phyloP scores from a whole-genome alignment of 108 stramenopile species.

The Cyclostephanos tholiformis region DNA sequence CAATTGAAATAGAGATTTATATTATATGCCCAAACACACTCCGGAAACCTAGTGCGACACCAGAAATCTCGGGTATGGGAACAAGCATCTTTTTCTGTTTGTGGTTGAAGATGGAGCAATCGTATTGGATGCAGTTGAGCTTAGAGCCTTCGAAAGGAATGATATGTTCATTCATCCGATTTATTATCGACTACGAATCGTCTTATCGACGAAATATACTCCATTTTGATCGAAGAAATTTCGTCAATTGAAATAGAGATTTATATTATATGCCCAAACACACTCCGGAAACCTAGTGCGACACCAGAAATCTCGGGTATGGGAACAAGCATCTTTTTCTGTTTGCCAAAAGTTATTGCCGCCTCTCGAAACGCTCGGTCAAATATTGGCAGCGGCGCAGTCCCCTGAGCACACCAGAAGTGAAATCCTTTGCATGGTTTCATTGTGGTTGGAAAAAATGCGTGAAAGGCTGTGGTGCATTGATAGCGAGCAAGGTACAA shows the following conservation, averaged over 20 bases:
- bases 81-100: conserved; percentile 39
- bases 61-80: conserved; percentile 69
- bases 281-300: conserved; percentile 79
- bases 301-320: conserved; percentile 77
- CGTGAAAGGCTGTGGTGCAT: conserved; percentile 77
- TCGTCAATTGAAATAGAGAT: background rate
- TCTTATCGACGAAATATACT: background rate
- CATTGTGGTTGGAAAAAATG: conserved; percentile 48
- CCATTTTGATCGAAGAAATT: background rate
- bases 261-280: conserved; percentile 84
- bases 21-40: conserved; percentile 86
- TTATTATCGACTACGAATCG: background rate
- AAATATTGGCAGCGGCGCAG: conserved; percentile 73
- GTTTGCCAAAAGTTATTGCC: conserved; percentile 50
- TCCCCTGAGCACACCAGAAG: conserved; percentile 80
- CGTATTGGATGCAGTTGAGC: too few relatives aligned
- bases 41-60: conserved; percentile 81
- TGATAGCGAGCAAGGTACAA: conserved; percentile 86
- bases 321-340: conserved; percentile 39
- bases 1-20: conserved; percentile 24
- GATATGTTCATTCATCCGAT: too few relatives aligned
- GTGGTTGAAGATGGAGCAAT: background rate
- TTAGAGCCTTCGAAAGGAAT: background rate
- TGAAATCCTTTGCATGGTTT: conserved; percentile 88
- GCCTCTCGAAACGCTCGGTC: conserved; percentile 84